A percentile compares a stretch with the other conserved stretches of the same genome.
phyloP scores from a whole-genome alignment of 108 stramenopile genomes.

The Schizochytrium sp. region DNA sequence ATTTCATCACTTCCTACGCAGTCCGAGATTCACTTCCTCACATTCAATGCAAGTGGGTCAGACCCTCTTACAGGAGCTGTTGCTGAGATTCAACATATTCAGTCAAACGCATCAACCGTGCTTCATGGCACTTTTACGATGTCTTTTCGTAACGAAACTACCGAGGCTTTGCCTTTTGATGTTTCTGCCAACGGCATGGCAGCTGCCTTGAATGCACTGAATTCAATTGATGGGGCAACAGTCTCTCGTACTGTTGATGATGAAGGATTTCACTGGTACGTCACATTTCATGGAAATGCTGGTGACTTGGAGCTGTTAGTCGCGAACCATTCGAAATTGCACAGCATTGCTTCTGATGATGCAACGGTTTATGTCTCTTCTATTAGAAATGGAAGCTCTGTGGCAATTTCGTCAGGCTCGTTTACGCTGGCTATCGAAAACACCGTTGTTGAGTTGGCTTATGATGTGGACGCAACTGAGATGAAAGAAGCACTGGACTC shows the following conservation, averaged over 20 bases:
- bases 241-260: neutral
- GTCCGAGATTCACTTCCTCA: neutral
- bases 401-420: slow-evolving; percentile 4
- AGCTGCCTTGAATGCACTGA: neutral
- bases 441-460: neutral
- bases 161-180: neutral
- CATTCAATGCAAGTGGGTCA: neutral
- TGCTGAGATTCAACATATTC: neutral
- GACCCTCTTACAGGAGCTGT: neutral
- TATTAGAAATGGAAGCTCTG: neutral
- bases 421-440: neutral
- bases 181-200: neutral
- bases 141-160: neutral
- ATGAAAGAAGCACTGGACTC: neutral
- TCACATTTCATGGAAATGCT: slow-evolving; percentile 41
- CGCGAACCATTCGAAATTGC: neutral
- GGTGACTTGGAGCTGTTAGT: slow-evolving; percentile 10
- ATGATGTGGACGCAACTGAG: neutral
- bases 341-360: neutral
- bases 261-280: neutral
- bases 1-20: neutral
- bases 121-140: neutral
- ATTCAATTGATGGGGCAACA: neutral
- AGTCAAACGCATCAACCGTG: too few relatives aligned
- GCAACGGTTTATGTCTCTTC: neutral